Evolutionary conservation across 805 yeast genomes (phyloP).

Genomic region (Kuraishia floccosa): DNA sequence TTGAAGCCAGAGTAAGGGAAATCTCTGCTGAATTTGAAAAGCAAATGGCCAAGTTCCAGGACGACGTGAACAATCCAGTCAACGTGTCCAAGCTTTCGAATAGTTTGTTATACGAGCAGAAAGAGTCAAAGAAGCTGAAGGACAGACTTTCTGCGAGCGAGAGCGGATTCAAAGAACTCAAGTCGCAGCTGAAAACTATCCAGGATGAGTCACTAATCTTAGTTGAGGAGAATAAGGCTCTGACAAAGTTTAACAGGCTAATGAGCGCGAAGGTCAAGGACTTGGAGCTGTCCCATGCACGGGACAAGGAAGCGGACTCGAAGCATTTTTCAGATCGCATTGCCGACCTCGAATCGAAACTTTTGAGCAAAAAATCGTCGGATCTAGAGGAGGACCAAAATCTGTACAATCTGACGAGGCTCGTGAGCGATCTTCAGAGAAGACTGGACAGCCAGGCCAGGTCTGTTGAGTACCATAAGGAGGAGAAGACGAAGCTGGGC

Average conservation of each 20-base stretch:
- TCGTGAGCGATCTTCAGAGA: conserved; percentile 39
- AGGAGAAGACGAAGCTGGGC: conserved; percentile 47
- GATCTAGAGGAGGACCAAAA: conserved; percentile 43
- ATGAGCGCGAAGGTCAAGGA: conserved; percentile 31
- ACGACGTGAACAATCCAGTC: conserved; percentile 17
- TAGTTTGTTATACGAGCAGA: conserved; percentile 22
- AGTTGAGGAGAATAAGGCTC: conserved; percentile 56
- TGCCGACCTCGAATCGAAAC: conserved; percentile 35
- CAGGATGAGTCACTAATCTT: conserved; percentile 45
- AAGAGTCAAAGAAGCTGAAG: conserved; percentile 18
- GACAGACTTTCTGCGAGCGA: conserved; percentile 14
- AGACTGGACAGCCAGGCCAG: conserved; percentile 39
- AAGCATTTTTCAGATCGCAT: conserved; percentile 51
- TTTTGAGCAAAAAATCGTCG: conserved; percentile 32
- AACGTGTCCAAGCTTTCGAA: conserved; percentile 17
- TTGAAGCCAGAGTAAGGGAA: conserved; percentile 32
- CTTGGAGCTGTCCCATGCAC: conserved; percentile 35
- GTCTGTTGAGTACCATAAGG: conserved; percentile 40
- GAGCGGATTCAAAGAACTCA: conserved; percentile 12
- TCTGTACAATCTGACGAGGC: conserved; percentile 36
- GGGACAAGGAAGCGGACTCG: conserved; percentile 37
- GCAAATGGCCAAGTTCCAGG: conserved; percentile 18
- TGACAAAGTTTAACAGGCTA: conserved; percentile 43
- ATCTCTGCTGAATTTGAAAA: conserved; percentile 26
- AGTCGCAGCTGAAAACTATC: conserved; percentile 18